These are phyloP conservation scores for Fusarium chaquense DNA, from an alignment of 2,329 filamentous ascomycete species.

Conservation along the genomic window DNA sequence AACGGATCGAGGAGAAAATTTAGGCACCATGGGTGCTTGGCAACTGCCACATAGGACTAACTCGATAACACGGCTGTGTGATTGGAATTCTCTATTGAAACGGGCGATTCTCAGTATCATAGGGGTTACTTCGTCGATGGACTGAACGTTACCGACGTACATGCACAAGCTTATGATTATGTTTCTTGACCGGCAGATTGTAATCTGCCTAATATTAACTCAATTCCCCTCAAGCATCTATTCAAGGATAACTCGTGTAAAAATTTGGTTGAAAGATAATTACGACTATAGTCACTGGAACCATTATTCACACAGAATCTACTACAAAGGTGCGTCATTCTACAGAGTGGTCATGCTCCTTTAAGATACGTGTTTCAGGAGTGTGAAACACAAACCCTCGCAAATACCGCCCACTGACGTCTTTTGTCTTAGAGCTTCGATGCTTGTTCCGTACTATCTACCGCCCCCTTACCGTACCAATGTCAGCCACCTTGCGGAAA, in stretches of 20 bases:
- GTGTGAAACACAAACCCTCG: background rate
- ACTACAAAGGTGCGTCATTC: conserved; percentile 3
- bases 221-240: background rate
- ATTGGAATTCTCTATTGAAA: background rate
- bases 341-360: background rate
- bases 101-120: background rate
- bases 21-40: background rate
- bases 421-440: background rate
- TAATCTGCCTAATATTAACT: background rate
- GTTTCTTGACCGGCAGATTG: background rate
- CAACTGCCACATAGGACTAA: too few relatives aligned
- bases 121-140: background rate
- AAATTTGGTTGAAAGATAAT: background rate
- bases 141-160: background rate
- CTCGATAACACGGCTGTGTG: background rate
- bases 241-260: background rate
- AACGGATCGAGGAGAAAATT: too few relatives aligned
- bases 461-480: background rate
- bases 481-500: conserved; percentile 12
- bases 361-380: background rate
- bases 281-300: background rate
- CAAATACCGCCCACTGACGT: background rate
- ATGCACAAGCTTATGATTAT: background rate
- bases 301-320: too few relatives aligned
- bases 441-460: conserved; percentile 7